Percentiles rank a stretch among this genome's conserved stretches.
phyloP scores from a whole-genome alignment of 495 filamentous ascomycete species.

The Rostrohypoxylon terebratum region DNA sequence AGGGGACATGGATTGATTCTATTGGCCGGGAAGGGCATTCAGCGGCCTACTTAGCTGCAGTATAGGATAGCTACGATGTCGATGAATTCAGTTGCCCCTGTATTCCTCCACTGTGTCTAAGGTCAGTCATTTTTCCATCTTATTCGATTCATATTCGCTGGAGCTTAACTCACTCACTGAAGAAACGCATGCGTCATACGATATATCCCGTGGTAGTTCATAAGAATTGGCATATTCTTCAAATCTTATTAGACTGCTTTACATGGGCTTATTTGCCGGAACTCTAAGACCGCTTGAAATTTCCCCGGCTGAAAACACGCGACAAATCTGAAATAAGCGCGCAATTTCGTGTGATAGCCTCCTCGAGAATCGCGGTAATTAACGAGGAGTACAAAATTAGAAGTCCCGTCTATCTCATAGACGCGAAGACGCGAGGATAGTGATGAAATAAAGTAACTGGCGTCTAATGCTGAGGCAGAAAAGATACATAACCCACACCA shows the following conservation, averaged over 20 bases:
- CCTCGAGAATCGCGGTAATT: not conserved
- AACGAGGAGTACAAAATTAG: not conserved
- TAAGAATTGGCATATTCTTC: not conserved
- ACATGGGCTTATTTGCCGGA: not conserved
- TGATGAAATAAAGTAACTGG: not conserved
- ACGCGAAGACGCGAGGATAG: not conserved
- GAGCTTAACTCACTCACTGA: not conserved
- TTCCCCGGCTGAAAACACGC: not conserved
- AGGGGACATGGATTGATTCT: no score
- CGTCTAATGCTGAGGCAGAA: not conserved
- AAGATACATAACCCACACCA: slow-evolving; percentile 2
- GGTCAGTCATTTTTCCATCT: not conserved
- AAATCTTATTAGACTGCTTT: not conserved
- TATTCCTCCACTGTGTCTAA: not conserved
- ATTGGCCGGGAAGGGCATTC: no score
- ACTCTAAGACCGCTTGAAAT: not conserved
- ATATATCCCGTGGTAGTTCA: not conserved
- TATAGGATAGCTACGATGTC: no score
- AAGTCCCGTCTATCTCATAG: not conserved
- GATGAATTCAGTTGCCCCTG: no score
- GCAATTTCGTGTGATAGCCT: not conserved
- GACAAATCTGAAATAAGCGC: not conserved
- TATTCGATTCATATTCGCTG: not conserved
- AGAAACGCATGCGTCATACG: not conserved
- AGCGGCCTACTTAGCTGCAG: no score